Evolutionary conservation across 208 protist genomes (phyloP).

Genomic region (Leishmania aethiopica): DNA sequence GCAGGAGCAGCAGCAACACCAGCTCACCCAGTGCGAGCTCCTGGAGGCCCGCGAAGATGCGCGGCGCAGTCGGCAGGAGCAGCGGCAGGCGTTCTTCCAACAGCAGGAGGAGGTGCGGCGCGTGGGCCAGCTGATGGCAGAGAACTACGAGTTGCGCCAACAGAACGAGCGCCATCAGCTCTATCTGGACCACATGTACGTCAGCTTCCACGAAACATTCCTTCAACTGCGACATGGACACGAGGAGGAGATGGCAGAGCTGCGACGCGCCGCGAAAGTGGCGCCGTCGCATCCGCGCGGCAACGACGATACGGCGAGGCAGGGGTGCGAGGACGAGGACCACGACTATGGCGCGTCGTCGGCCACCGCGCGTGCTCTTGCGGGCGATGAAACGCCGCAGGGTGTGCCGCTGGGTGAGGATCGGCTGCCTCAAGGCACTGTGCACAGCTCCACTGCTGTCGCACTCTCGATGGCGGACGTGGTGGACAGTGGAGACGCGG

Average conservation of each 20-base stretch:
- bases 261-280: background rate
- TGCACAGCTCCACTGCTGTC: background rate
- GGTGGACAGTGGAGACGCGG: constrained; percentile 1
- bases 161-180: constrained; percentile 28
- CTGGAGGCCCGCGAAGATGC: constrained; percentile 31
- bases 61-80: constrained; percentile 27
- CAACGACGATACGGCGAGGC: background rate
- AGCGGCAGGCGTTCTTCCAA: constrained; percentile 29
- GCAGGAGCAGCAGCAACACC: constrained; percentile 34
- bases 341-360: background rate
- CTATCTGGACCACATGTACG: constrained; percentile 26
- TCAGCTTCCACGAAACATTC: constrained; percentile 20
- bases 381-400: background rate
- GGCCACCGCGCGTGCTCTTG: background rate
- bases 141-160: constrained; percentile 33
- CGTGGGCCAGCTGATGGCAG: constrained; percentile 17
- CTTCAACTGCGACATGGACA: constrained; percentile 22
- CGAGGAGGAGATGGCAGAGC: constrained; percentile 19
- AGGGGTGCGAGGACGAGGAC: background rate
- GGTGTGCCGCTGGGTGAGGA: background rate
- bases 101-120: constrained; percentile 37
- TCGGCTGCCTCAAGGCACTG: constrained; percentile 1
- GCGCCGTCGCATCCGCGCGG: background rate
- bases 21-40: constrained; percentile 27
- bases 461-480: background rate